These are phyloP conservation scores for Pythium chondricola DNA, from an alignment of 352 stramenopile species.

Conservation along the genomic window DNA sequence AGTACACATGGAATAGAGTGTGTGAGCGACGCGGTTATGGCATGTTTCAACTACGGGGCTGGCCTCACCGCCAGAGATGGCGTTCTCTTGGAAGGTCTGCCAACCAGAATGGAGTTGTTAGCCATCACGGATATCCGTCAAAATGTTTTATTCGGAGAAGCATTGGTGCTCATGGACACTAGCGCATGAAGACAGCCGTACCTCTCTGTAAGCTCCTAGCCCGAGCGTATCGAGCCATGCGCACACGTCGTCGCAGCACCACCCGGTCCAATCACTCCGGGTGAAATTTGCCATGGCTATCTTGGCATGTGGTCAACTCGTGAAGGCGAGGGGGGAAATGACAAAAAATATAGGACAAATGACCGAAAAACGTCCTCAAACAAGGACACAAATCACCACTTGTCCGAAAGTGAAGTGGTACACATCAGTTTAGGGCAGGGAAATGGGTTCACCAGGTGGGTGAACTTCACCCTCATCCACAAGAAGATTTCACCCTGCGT, in stretches of 20 bases:
- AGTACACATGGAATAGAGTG: background rate
- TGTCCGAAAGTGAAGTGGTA: background rate
- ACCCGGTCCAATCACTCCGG: constrained; percentile 5
- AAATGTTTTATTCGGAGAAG: too few species aligned
- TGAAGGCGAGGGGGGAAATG: background rate
- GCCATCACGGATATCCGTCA: too few species aligned
- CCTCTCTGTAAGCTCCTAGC: constrained; percentile 11
- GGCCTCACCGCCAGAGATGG: constrained; percentile 22
- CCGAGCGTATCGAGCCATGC: constrained; percentile 22
- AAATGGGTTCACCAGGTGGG: constrained; percentile 18
- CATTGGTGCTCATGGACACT: too few species aligned
- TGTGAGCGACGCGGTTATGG: too few species aligned
- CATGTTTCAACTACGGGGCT: too few species aligned
- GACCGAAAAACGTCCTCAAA: too few species aligned
- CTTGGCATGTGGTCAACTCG: constrained; percentile 16
- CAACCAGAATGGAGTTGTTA: too few species aligned
- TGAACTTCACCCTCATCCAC: too few species aligned
- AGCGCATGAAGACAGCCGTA: too few species aligned
- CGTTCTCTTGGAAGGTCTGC: constrained; percentile 20
- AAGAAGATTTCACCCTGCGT: constrained; percentile 9
- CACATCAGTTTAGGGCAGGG: background rate
- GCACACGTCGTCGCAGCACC: constrained; percentile 18
- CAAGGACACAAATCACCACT: background rate
- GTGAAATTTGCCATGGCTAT: constrained; percentile 7
- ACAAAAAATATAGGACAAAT: too few species aligned